phyloP scores from a whole-genome alignment of 129 eudicot genomes.

The Helichrysum umbraculigerum region DNA sequence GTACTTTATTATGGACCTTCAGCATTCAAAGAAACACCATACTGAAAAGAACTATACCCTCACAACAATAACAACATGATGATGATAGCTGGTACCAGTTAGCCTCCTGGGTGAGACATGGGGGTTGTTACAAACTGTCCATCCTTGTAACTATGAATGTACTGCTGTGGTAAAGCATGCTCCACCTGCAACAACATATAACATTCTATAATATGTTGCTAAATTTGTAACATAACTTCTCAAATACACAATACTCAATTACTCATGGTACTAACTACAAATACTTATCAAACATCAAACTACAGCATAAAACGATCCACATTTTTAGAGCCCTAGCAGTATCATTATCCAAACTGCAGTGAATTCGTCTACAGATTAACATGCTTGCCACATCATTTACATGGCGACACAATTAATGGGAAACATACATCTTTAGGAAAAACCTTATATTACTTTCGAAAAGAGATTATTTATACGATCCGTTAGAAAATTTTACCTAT shows the following conservation, averaged over 20 bases:
- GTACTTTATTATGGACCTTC: not conserved
- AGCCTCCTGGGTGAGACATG: conserved; percentile 87
- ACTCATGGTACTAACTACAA: not conserved
- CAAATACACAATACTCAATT: not conserved
- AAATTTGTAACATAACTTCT: conserved; percentile 6
- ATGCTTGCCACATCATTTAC: too few species aligned
- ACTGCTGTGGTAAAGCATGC: conserved; percentile 84
- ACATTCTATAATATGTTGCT: not conserved
- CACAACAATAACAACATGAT: conserved; percentile 12
- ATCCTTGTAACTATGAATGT: conserved; percentile 69
- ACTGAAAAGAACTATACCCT: not conserved
- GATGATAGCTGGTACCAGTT: conserved; percentile 3
- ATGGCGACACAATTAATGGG: too few species aligned
- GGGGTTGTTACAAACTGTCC: conserved; percentile 92
- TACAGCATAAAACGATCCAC: not conserved
- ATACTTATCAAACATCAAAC: not conserved
- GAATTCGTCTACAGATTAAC: too few species aligned
- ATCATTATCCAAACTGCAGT: not conserved
- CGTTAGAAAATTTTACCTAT: too few species aligned
- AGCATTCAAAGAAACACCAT: conserved; percentile 1
- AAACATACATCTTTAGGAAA: too few species aligned
- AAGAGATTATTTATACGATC: too few species aligned
- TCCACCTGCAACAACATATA: not conserved
- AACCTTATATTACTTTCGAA: too few species aligned
- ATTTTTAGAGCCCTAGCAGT: not conserved